These are phyloP conservation scores for Rosellinia necatrix DNA, from an alignment of 2,329 filamentous ascomycete species.

Conservation along the genomic window DNA sequence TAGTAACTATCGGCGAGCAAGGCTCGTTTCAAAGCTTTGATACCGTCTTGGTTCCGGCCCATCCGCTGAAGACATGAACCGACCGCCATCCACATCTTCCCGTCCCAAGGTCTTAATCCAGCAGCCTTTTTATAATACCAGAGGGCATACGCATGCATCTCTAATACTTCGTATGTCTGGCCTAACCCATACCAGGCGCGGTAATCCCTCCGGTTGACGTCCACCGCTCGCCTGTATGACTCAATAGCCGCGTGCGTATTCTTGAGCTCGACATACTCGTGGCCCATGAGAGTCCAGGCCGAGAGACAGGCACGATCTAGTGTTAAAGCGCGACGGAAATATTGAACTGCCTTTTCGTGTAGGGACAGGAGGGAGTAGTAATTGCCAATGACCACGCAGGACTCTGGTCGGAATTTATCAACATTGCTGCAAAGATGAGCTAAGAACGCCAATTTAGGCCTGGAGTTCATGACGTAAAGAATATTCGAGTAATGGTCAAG, in stretches of 20 bases:
- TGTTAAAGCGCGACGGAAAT: slow-evolving; percentile 90
- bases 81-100: slow-evolving; percentile 98
- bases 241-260: slow-evolving; percentile 98
- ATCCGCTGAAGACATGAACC: slow-evolving; percentile 91
- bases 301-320: slow-evolving; percentile 89
- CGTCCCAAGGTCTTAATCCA: slow-evolving; percentile 90
- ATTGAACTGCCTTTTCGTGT: slow-evolving; percentile 97
- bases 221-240: slow-evolving; percentile 91
- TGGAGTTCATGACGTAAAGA: slow-evolving; percentile 85
- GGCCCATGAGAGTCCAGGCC: slow-evolving; percentile 98
- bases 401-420: slow-evolving; percentile 96
- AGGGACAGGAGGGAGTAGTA: slow-evolving; percentile 94
- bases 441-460: slow-evolving; percentile 89
- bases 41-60: slow-evolving; percentile 83
- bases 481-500: slow-evolving; percentile 98
- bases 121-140: slow-evolving; percentile 98
- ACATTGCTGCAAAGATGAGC: slow-evolving; percentile 89
- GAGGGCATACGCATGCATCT: slow-evolving; percentile 96
- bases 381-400: slow-evolving; percentile 95
- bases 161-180: slow-evolving; percentile 95
- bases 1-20: slow-evolving; percentile 87
- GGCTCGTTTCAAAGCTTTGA: slow-evolving; percentile 92
- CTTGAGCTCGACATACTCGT: slow-evolving; percentile 98
- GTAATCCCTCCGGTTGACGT: slow-evolving; percentile 95
- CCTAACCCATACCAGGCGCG: slow-evolving; percentile 97